Conservation (phyloP, 441 rosid genomes). For the Euphorbia celastroides region DNA sequence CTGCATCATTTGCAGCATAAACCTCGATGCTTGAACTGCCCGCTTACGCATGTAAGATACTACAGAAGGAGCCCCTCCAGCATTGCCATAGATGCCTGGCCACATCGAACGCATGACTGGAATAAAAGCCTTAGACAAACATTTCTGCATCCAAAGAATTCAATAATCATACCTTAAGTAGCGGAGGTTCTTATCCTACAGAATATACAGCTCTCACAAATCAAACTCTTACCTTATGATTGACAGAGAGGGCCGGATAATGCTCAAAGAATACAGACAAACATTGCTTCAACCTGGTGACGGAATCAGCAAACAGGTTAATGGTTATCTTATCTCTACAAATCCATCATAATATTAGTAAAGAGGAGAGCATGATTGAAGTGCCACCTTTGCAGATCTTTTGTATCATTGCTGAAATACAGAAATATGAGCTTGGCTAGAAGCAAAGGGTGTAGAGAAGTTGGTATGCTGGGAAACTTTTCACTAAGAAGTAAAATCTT, state of each 20-base stretch:
- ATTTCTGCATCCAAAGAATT: conserved; percentile 49
- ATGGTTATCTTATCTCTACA: not conserved
- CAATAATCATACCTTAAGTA: conserved; percentile 9
- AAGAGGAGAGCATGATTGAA: conserved; percentile 8
- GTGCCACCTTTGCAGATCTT: conserved; percentile 63
- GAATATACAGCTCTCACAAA: not conserved
- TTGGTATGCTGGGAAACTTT: conserved; percentile 68
- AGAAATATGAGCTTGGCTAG: conserved; percentile 63
- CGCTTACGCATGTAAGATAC: conserved; percentile 84
- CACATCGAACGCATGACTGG: conserved; percentile 87
- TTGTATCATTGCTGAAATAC: conserved; percentile 76
- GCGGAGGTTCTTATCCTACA: not conserved
- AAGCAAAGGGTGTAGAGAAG: conserved; percentile 49
- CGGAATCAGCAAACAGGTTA: conserved; percentile 16
- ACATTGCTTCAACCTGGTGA: conserved; percentile 82
- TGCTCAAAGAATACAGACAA: conserved; percentile 94
- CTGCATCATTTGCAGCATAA: conserved; percentile 93
- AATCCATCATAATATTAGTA: conserved; percentile 1
- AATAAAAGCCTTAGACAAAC: conserved; percentile 77
- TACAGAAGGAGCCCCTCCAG: conserved; percentile 53
- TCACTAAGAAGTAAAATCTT: conserved; percentile 86
- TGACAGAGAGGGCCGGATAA: conserved; percentile 66
- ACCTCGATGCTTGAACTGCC: conserved; percentile 87
- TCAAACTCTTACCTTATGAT: conserved; percentile 59
- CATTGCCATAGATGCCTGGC: conserved; percentile 74